phyloP scores from a whole-genome alignment of 306 rosid genomes.

The Datisca glomerata region DNA sequence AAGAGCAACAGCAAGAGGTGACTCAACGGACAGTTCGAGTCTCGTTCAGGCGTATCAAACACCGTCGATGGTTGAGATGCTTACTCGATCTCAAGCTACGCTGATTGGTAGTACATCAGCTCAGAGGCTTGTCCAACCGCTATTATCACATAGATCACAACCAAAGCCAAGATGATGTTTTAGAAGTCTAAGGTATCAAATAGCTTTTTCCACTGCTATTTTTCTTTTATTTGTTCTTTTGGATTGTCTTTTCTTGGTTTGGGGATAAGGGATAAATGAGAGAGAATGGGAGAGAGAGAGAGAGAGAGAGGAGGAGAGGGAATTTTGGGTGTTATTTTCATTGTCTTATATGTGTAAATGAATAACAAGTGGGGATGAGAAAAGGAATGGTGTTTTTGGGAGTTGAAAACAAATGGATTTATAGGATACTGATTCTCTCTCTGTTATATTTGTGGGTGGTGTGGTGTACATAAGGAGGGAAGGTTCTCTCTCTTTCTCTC shows the following conservation, averaged over 20 bases:
- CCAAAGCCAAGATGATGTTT: conserved; percentile 67
- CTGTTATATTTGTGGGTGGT: conserved; percentile 13
- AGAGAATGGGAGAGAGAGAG: too few species aligned
- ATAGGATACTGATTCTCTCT: neutral
- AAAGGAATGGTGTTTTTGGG: neutral
- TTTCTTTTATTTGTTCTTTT: neutral
- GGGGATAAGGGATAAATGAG: neutral
- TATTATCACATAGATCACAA: conserved; percentile 45
- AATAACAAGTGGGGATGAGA: neutral
- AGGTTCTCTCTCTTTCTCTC: conserved; percentile 19
- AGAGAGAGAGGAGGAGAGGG: neutral
- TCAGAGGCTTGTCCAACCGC: conserved; percentile 79
- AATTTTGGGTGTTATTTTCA: neutral
- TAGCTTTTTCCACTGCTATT: neutral
- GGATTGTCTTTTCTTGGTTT: neutral
- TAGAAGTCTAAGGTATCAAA: neutral
- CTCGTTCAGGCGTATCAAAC: conserved; percentile 88
- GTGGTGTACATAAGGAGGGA: conserved; percentile 67
- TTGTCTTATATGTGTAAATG: neutral
- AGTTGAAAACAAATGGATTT: neutral
- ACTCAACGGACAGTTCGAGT: conserved; percentile 79
- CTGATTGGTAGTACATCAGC: conserved; percentile 68
- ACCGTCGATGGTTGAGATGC: conserved; percentile 96
- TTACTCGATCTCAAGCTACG: conserved; percentile 83
- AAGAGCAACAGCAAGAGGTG: conserved; percentile 95